Conservation (phyloP, 495 filamentous ascomycete species). For the Lepraria neglecta region DNA sequence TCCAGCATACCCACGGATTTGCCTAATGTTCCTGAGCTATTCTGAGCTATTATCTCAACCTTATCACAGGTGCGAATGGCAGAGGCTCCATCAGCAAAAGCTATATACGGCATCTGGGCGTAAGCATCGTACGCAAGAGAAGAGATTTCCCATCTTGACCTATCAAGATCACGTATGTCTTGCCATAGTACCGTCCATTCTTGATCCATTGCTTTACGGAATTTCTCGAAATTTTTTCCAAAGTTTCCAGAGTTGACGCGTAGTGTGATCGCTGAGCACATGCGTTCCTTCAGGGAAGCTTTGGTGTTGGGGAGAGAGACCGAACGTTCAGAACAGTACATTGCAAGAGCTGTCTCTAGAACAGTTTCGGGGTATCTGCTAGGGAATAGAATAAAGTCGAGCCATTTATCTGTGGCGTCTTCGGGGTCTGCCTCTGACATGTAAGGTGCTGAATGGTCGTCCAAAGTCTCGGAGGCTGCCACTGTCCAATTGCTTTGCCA, state of each 20-base stretch:
- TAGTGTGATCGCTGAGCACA: slow-evolving; percentile 62
- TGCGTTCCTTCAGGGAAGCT: slow-evolving; percentile 54
- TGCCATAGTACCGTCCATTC: slow-evolving; percentile 91
- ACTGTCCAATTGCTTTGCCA: slow-evolving; percentile 71
- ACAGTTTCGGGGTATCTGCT: slow-evolving; percentile 68
- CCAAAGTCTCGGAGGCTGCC: slow-evolving; percentile 57
- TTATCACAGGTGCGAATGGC: slow-evolving; percentile 72
- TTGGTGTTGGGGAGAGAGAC: slow-evolving; percentile 39
- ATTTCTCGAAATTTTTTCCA: slow-evolving; percentile 64
- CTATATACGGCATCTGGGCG: slow-evolving; percentile 69
- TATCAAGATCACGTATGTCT: slow-evolving; percentile 77
- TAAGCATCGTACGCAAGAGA: slow-evolving; percentile 66
- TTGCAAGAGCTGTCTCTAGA: slow-evolving; percentile 71
- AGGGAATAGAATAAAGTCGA: slow-evolving; percentile 72
- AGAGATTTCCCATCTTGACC: slow-evolving; percentile 69
- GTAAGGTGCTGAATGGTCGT: slow-evolving; percentile 46
- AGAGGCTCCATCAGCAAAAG: slow-evolving; percentile 71
- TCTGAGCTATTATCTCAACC: slow-evolving; percentile 58
- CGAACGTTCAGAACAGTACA: slow-evolving; percentile 60
- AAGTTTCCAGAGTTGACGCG: slow-evolving; percentile 55
- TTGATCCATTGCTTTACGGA: slow-evolving; percentile 60
- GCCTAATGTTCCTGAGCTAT: slow-evolving; percentile 21
- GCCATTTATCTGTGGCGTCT: slow-evolving; percentile 60
- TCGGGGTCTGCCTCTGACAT: slow-evolving; percentile 55
- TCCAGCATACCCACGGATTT: slow-evolving; percentile 15